Evolutionary conservation across 2,329 filamentous ascomycete genomes (phyloP).

Genomic region (Zelopaecilomyces penicillatus): DNA sequence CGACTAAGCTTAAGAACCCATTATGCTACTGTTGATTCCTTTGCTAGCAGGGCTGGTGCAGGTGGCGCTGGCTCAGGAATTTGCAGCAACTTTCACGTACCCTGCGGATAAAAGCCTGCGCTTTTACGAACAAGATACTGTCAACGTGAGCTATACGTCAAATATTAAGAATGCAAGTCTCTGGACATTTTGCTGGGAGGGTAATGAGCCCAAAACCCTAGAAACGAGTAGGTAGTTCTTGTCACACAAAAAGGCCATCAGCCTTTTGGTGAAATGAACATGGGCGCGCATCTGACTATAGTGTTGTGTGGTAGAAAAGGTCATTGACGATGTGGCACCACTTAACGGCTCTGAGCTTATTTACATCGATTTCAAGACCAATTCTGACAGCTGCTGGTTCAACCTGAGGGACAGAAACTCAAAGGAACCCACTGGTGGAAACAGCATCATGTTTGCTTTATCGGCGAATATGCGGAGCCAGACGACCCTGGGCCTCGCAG

Average conservation of each 20-base stretch:
- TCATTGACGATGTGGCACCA: slow-evolving; percentile 1
- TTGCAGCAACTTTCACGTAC: slow-evolving; percentile 3
- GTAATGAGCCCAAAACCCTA: background rate
- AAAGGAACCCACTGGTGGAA: background rate
- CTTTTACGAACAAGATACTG: slow-evolving; percentile 9
- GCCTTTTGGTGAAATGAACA: too few species aligned
- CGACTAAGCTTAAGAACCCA: background rate
- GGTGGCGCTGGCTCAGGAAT: background rate
- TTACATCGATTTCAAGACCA: slow-evolving; percentile 3
- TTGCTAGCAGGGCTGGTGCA: background rate
- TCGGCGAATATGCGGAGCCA: background rate
- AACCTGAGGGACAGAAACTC: slow-evolving; percentile 2
- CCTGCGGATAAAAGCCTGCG: slow-evolving; percentile 5
- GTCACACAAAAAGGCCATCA: too few species aligned
- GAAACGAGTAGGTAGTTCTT: background rate
- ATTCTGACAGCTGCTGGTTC: slow-evolving; percentile 4
- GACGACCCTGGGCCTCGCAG: background rate
- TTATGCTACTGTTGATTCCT: background rate
- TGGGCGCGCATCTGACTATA: background rate
- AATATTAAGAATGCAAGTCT: slow-evolving; percentile 5
- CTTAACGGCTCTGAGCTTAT: slow-evolving; percentile 7
- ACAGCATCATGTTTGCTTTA: background rate
- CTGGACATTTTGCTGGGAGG: slow-evolving; percentile 9
- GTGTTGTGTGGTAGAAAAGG: slow-evolving; percentile 1
- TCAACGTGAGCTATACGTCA: slow-evolving; percentile 9